These are phyloP conservation scores for Pistacia integerrima DNA, from an alignment of 345 rosid species.

Conservation along the genomic window DNA sequence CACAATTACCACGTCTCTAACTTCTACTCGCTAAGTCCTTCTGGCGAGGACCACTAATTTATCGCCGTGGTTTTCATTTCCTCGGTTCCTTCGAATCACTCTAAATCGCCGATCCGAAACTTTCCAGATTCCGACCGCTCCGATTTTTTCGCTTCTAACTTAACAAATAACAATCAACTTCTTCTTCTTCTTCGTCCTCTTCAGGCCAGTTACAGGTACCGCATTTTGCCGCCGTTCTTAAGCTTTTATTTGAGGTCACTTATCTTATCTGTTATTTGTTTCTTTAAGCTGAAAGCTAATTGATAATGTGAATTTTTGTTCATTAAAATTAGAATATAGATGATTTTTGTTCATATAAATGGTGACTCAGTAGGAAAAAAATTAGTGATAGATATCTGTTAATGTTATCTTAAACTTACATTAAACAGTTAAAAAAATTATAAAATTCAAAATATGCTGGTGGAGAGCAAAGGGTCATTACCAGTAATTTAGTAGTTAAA, in stretches of 20 bases:
- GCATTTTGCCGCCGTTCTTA: not conserved
- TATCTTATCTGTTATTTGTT: not conserved
- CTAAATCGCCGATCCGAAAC: conserved; percentile 35
- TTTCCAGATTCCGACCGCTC: conserved; percentile 34
- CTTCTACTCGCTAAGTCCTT: not conserved
- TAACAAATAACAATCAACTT: not conserved
- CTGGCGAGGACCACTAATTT: conserved; percentile 31
- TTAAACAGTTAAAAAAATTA: not conserved
- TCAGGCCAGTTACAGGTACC: conserved; percentile 10
- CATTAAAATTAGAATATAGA: not conserved
- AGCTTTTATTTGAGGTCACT: not conserved
- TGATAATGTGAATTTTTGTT: not conserved
- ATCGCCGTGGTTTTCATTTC: conserved; percentile 52
- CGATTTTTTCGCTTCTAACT: conserved; percentile 8
- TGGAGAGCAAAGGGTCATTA: not conserved
- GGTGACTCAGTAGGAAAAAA: not conserved
- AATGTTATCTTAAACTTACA: not conserved
- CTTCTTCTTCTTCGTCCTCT: not conserved
- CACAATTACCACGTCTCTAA: conserved; percentile 26
- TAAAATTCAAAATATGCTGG: not conserved
- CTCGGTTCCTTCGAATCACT: conserved; percentile 27
- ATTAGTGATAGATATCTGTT: not conserved
- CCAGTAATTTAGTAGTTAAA: not conserved
- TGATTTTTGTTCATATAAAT: not conserved
- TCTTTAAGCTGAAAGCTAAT: not conserved